Conservation (phyloP, 306 rosid species). For the Dalbergia cochinchinensis region DNA sequence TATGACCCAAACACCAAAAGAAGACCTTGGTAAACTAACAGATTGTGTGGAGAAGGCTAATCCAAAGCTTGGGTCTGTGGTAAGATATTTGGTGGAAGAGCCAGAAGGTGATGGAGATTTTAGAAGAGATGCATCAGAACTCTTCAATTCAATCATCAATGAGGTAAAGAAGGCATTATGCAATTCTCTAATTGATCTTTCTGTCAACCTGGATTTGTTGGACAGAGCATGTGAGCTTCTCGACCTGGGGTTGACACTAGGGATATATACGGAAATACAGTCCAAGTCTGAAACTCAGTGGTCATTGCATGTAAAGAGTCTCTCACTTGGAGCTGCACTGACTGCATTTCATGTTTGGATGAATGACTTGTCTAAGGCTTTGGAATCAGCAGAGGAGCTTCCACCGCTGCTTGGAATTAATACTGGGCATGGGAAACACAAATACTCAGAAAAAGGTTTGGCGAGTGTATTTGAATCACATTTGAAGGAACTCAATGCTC, state of each 20-base stretch:
- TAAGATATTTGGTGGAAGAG: conserved; percentile 71
- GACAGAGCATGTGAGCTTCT: conserved; percentile 83
- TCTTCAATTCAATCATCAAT: conserved; percentile 57
- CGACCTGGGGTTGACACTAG: conserved; percentile 74
- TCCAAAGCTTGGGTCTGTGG: conserved; percentile 73
- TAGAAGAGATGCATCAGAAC: conserved; percentile 70
- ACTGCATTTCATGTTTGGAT: conserved; percentile 94
- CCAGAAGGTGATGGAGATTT: conserved; percentile 58
- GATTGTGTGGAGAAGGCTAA: conserved; percentile 74
- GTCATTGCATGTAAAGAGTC: conserved; percentile 90
- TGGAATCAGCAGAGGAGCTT: conserved; percentile 83
- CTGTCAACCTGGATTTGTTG: conserved; percentile 74
- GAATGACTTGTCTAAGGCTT: conserved; percentile 72
- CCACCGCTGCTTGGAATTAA: conserved; percentile 90
- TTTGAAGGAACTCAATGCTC: conserved; percentile 83
- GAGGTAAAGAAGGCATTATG: conserved; percentile 87
- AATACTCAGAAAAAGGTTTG: conserved; percentile 83
- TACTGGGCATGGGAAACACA: conserved; percentile 94
- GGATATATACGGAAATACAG: conserved; percentile 77
- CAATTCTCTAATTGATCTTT: conserved; percentile 91
- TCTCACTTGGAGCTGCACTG: conserved; percentile 90
- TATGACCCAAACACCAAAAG: conserved; percentile 80
- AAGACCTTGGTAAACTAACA: conserved; percentile 72
- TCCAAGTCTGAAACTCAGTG: conserved; percentile 86
- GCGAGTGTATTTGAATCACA: conserved; percentile 76